Conservation (phyloP, 192 early-diverging fungal species). For the Mortierella alpina region DNA sequence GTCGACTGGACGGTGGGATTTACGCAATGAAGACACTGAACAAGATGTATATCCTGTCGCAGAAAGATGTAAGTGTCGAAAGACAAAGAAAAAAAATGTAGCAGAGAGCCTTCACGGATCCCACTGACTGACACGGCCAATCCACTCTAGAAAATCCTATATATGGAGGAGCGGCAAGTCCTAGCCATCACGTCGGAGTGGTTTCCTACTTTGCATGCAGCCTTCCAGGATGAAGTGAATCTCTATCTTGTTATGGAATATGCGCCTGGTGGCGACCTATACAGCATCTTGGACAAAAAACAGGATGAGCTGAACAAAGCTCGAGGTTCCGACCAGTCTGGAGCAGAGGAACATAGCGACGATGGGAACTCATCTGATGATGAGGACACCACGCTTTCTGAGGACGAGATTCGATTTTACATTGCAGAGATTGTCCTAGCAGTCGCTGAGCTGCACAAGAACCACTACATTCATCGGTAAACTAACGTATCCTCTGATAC, state of each 20-base stretch:
- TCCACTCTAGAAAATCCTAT: conserved; percentile 80
- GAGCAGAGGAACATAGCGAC: conserved; percentile 4
- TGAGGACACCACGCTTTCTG: conserved; percentile 58
- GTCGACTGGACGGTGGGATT: conserved; percentile 74
- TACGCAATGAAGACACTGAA: conserved; percentile 89
- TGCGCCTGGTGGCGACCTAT: conserved; percentile 84
- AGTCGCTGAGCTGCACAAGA: conserved; percentile 74
- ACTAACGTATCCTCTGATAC: background rate
- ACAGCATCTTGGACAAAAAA: conserved; percentile 75
- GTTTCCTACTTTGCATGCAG: conserved; percentile 76
- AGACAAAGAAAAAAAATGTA: conserved; percentile 51
- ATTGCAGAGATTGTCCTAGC: conserved; percentile 77
- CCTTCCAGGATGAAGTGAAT: conserved; percentile 68
- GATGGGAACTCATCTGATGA: conserved; percentile 26
- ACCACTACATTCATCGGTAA: conserved; percentile 74
- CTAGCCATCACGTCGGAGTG: conserved; percentile 76
- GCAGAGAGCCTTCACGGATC: conserved; percentile 72
- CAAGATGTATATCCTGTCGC: conserved; percentile 77
- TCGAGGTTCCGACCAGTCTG: background rate
- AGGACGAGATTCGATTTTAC: conserved; percentile 77
- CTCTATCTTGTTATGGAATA: conserved; percentile 85
- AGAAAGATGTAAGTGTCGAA: conserved; percentile 78
- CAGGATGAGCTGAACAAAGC: conserved; percentile 54
- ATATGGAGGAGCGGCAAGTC: conserved; percentile 87
- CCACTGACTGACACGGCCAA: conserved; percentile 18